Evolutionary conservation across 2,329 filamentous ascomycete species (phyloP).

Genomic region (Dichotomopilus funicola): DNA sequence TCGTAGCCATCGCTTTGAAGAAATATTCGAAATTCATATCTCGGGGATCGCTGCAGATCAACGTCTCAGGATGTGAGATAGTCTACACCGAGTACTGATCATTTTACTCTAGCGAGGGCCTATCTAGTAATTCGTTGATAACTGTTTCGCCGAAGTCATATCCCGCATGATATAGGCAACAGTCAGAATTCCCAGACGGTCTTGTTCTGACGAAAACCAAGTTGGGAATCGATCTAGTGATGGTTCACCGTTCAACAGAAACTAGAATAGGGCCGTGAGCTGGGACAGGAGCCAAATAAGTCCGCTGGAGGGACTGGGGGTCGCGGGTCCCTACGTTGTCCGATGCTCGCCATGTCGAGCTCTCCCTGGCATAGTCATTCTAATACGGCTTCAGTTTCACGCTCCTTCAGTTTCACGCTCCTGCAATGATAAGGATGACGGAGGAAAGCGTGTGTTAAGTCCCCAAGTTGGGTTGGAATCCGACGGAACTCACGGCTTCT

Average conservation of each 20-base stretch:
- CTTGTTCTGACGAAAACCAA: conserved; percentile 1
- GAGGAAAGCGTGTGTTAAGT: conserved; percentile 1
- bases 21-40: too few relatives aligned
- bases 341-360: neutral
- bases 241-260: neutral
- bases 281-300: conserved; percentile 4
- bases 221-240: conserved; percentile 2
- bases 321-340: neutral
- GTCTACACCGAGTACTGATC: too few relatives aligned
- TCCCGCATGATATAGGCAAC: neutral
- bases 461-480: conserved; percentile 1
- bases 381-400: conserved; percentile 5
- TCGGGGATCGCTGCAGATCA: too few relatives aligned
- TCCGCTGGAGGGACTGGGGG: neutral
- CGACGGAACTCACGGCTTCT: neutral
- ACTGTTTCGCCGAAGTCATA: too few relatives aligned
- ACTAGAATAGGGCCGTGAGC: conserved; percentile 5
- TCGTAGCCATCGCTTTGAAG: too few relatives aligned
- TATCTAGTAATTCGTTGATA: neutral
- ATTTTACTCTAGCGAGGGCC: too few relatives aligned
- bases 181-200: conserved; percentile 1
- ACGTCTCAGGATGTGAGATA: too few relatives aligned
- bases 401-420: neutral
- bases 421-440: conserved; percentile 1
- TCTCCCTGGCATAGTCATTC: neutral